These are phyloP conservation scores for Auricularia heimuer DNA, from an alignment of 768 basidiomycete species.

Conservation along the genomic window DNA sequence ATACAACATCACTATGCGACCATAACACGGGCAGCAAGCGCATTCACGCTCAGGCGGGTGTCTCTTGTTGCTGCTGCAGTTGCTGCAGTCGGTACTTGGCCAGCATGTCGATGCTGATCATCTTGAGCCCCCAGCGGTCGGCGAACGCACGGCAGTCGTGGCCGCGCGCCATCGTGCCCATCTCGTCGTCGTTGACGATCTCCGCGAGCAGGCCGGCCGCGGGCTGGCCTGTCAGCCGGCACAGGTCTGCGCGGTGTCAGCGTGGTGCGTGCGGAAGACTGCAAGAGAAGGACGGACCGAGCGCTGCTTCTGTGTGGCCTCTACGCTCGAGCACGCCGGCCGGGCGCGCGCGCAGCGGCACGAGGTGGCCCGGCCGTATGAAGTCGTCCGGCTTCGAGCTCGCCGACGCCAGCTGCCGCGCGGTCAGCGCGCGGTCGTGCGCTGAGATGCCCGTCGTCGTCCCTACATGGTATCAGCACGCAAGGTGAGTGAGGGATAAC, in stretches of 20 bases:
- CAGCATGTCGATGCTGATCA: conserved; percentile 80
- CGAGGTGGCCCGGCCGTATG: conserved; percentile 89
- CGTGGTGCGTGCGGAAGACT: not conserved
- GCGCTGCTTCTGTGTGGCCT: conserved; percentile 87
- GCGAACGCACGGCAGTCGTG: conserved; percentile 93
- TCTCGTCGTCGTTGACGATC: conserved; percentile 82
- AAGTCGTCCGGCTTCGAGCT: conserved; percentile 55
- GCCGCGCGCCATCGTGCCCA: conserved; percentile 87
- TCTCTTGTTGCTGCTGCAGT: too few species aligned
- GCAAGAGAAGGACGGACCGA: conserved; percentile 31
- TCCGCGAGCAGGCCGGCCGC: conserved; percentile 85
- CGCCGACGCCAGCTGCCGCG: conserved; percentile 53
- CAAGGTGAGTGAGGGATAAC: not conserved
- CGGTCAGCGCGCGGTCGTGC: conserved; percentile 85
- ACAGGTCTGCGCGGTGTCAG: conserved; percentile 50
- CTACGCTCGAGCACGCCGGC: conserved; percentile 81
- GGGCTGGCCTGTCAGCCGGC: conserved; percentile 57
- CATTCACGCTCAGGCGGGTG: not conserved
- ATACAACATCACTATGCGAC: not conserved
- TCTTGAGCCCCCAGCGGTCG: conserved; percentile 78
- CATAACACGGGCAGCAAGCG: not conserved
- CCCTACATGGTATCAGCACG: conserved; percentile 32
- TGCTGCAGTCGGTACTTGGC: conserved; percentile 20
- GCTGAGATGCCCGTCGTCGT: conserved; percentile 97
- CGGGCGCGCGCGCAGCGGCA: conserved; percentile 76